Base-by-base conservation (phyloP, 2,329 filamentous ascomycete species). In the Diaporthe humulicola region DNA sequence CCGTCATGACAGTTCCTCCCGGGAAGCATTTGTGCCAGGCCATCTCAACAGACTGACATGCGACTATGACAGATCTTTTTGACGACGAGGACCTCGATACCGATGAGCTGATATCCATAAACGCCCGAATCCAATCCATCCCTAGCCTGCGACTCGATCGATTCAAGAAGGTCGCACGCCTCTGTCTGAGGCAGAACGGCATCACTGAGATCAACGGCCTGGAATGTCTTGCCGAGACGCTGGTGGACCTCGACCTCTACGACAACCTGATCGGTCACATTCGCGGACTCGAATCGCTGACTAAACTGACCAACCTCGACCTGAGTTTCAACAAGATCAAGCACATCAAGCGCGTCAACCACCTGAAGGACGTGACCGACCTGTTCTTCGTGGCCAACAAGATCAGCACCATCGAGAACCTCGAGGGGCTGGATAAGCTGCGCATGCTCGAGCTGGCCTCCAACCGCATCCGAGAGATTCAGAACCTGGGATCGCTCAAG, bases 251-350 rank as follows among this genome's bases (percentile, higher is more conserved):
- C 69, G 97, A 99, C 80, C 90, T 99, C 75, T 99, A 99, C 87
- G 97, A 99, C 85, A 99, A 99, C 84, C 89, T 98, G 25, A 95
- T 99, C 79, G 91, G 92, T 15, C 95, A 98, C 83, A 91, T 98
- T 84, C 92, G 93, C 78, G 94, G 94, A 40, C 89, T 99, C 60
- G 95, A 98, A 71, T 88, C 91, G 60, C 90, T 98, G 74, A 91
- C 89, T 17, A 89, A 94, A 76, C 90, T 99, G 71, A 95, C 90
- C 8, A 93, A 87, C 73, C 90, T 99, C 72, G 97, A 99, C 82
- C 88, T 99, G 70, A 97, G 94, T 83, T 99, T 98, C 90, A 99
- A 99, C 88, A 98, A 98, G 87, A 96, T 99, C 87, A 98, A 98
- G 84, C 96, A 98, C 85, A 98, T 99, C 87, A 98, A 98, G 85